Evolutionary conservation across 768 basidiomycete species (phyloP), one percentile per base, ranked within the genome.

Genomic region (Holtermannia corniformis): DNA sequence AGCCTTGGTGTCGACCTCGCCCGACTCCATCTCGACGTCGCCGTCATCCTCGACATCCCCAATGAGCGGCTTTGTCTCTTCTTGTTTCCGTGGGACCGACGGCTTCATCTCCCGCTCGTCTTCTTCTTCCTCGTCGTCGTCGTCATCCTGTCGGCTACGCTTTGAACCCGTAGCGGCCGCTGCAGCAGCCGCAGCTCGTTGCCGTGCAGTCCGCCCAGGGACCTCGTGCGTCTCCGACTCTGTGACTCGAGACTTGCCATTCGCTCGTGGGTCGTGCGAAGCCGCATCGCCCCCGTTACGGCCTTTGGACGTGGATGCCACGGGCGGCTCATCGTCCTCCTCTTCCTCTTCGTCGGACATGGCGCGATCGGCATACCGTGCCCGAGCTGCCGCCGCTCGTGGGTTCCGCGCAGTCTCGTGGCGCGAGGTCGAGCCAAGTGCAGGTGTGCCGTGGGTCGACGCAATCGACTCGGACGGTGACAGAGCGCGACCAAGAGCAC

Each of bases 401-500:
- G 32, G 32, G 32, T 37, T 37, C 10, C 32, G 32, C 7, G 32
- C 16, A 7, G 32, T 7, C 32, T 37, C 32, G 32, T 37, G 7
- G 32, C 32, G 32, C 7, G 32, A 37, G 7, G 32, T 16, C 32
- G 32, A 37, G 16, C 32, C 32, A 37, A 37, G 32, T 7, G 32
- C 32, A 37, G 32, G 32, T 7, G 32, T 37, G 32, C 32, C 32
- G 32, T 37, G 32, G 16, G 32, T 16, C 13, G 67, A 68, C 2
- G 56, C 64, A 24, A 65, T 50, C 1, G 67, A 68, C 16, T 68
- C 67, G 10, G 67, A 55, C 14, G 67, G 67, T 3, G 67, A 68
- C 1, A 55, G 41, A 44, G 64, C 67, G 14, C 67, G 55, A 22
- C 5, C 65, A 60, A 46, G 13, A 21, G 47, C 45, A 41, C 45